Evolutionary conservation across 768 basidiomycete species (phyloP), one percentile per base, ranked within the genome.

Genomic region (Leucocoprinus birnbaumii): DNA sequence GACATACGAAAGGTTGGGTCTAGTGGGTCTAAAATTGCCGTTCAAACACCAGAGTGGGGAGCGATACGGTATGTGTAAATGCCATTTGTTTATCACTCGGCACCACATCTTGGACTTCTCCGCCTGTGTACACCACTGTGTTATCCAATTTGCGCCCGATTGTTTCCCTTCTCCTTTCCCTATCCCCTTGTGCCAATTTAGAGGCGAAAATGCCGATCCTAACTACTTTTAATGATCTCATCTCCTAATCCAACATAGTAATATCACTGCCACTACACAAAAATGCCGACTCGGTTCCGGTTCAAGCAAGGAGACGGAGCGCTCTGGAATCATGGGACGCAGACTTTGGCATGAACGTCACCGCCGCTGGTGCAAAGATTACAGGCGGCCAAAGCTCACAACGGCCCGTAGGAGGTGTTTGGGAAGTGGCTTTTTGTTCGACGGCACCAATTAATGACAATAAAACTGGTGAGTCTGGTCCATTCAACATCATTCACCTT

Each of bases 1-100:
- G 16, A 80, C 81, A 0, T 89, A 89, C 63, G 78, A 87, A 59
- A 67, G 68, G 6, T 73, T 89, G 7, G 86, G 88, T 1, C 61
- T 89, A 14, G 72, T 80, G 0, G 88, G 89, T 3, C 67, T 69
- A 55, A 74, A 71, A 24, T 55, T 86, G 42, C 78, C 82, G 0
- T 85, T 83, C 66, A 80, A 80, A 16, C 31, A 46, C 21, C 43
- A 31, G 21, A 34, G 38, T 19, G 48, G 35, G 14, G 56, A 51
- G 37, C 52, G 40, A 7, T 49, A 54, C 19, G 38, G 46, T 53
- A 49, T 35, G 57, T 50, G n/a, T 25, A 8, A 6, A 16, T 27
- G 13, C 38, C 3, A n/a, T 5, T 25, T n/a, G 38, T 19, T 3
- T 55, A 50, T 57, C 35, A 10, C 22, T 21, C 13, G 43, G 21